Evolutionary conservation across 2,329 filamentous ascomycete species (phyloP).

Genomic region (Herpomyces periplanetae): DNA sequence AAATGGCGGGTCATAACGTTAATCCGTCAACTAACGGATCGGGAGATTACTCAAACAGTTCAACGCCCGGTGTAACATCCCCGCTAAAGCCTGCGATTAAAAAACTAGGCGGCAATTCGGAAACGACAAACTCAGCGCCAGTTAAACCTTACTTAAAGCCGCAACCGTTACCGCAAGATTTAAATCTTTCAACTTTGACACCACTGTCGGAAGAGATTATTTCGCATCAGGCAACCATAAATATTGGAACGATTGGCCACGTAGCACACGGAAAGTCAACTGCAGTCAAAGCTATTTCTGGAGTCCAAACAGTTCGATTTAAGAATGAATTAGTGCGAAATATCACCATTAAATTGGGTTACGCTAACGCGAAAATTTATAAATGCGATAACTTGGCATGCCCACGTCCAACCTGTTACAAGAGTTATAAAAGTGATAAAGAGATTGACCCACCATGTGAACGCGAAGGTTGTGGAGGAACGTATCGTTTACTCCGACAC

Average conservation of each 20-base stretch:
- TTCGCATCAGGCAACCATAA: conserved; percentile 85
- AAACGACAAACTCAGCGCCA: too few relatives aligned
- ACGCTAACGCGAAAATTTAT: conserved; percentile 98
- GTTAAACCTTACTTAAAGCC: conserved; percentile 30
- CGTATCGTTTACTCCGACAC: conserved; percentile 54
- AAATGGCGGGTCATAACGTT: too few relatives aligned
- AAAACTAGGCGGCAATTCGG: too few relatives aligned
- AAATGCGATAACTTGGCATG: conserved; percentile 75
- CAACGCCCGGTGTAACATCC: too few relatives aligned
- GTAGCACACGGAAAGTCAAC: conserved; percentile 97
- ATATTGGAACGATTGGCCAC: conserved; percentile 91
- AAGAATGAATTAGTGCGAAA: conserved; percentile 98
- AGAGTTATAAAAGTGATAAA: conserved; percentile 94
- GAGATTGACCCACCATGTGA: conserved; percentile 89
- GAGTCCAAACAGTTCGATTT: conserved; percentile 92
- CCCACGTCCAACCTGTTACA: conserved; percentile 73
- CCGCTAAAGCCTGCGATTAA: too few relatives aligned
- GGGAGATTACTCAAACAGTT: too few relatives aligned
- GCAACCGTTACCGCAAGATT: conserved; percentile 61
- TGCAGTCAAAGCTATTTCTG: conserved; percentile 93
- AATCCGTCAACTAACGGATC: too few relatives aligned
- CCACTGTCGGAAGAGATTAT: conserved; percentile 89
- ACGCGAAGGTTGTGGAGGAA: conserved; percentile 55
- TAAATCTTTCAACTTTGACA: conserved; percentile 40
- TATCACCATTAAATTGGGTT: conserved; percentile 97